Evolutionary conservation across 805 yeast genomes (phyloP).

Genomic region (Yarrowia osloensis): DNA sequence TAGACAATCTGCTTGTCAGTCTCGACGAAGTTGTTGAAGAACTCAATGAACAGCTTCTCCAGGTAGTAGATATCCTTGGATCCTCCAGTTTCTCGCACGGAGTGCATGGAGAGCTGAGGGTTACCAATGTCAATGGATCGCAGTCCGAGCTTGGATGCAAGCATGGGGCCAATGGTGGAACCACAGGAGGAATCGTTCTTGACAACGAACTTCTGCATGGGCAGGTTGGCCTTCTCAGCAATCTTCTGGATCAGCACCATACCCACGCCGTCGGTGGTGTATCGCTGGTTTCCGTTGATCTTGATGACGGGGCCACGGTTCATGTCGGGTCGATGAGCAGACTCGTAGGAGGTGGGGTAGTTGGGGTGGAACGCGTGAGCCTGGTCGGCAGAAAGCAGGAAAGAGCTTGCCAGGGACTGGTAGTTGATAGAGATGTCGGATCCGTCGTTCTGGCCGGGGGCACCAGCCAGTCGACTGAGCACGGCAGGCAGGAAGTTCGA

Average conservation of each 20-base stretch:
- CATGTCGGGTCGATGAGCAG: slow-evolving; percentile 72
- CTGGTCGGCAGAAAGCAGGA: slow-evolving; percentile 89
- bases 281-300: slow-evolving; percentile 91
- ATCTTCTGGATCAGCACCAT: slow-evolving; percentile 71
- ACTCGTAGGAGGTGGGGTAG: slow-evolving; percentile 73
- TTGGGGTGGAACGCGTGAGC: slow-evolving; percentile 98
- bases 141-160: slow-evolving; percentile 83
- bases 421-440: slow-evolving; percentile 38
- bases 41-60: slow-evolving; percentile 59
- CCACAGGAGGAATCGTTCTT: slow-evolving; percentile 95
- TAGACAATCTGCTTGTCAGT: slow-evolving; percentile 34
- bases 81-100: slow-evolving; percentile 90
- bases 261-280: slow-evolving; percentile 92
- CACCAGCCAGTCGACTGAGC: slow-evolving; percentile 61
- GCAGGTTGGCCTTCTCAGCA: slow-evolving; percentile 69
- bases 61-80: slow-evolving; percentile 67
- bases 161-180: slow-evolving; percentile 92
- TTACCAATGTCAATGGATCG: slow-evolving; percentile 88
- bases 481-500: slow-evolving; percentile 85
- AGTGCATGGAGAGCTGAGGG: slow-evolving; percentile 92
- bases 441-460: slow-evolving; percentile 5
- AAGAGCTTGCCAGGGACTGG: slow-evolving; percentile 56
- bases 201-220: slow-evolving; percentile 89
- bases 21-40: slow-evolving; percentile 48
- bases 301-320: slow-evolving; percentile 93